phyloP scores from a whole-genome alignment of 108 stramenopile genomes.

The Mayamaea pseudoterrestris region DNA sequence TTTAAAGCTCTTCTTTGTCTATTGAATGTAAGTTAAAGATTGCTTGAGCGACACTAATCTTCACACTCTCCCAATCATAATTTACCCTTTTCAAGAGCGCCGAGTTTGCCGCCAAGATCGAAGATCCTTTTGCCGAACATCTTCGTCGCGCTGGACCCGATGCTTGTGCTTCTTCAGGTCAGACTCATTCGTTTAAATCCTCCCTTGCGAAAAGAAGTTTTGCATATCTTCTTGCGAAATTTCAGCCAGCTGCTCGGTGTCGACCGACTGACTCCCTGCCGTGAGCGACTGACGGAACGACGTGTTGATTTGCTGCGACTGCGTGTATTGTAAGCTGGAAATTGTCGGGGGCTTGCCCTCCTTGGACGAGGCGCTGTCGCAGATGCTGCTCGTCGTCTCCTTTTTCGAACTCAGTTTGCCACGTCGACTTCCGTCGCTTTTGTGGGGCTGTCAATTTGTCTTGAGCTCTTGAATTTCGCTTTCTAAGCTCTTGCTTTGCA shows the following conservation, averaged over 20 bases:
- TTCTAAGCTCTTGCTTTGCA: conserved; percentile 16
- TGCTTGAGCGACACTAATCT: too few relatives aligned
- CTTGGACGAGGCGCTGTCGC: conserved; percentile 38
- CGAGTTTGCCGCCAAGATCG: background rate
- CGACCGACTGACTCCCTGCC: background rate
- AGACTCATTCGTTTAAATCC: too few relatives aligned
- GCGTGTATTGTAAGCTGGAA: too few relatives aligned
- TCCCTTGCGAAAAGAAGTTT: conserved; percentile 12
- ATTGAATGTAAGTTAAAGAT: too few relatives aligned
- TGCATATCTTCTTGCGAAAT: background rate
- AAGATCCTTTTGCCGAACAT: background rate
- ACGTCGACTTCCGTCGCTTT: conserved; percentile 19
- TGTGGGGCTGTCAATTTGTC: conserved; percentile 11
- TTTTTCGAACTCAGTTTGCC: conserved; percentile 49
- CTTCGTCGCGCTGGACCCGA: too few relatives aligned
- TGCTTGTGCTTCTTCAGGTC: too few relatives aligned
- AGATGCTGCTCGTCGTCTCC: conserved; percentile 28
- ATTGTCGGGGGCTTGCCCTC: conserved; percentile 47
- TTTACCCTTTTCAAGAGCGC: background rate
- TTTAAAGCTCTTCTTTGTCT: too few relatives aligned
- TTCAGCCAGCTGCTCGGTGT: background rate
- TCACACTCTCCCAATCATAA: too few relatives aligned
- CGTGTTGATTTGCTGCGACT: conserved; percentile 30
- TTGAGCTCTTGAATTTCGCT: conserved; percentile 12
- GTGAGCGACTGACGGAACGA: conserved; percentile 5